A percentile compares a stretch with the other conserved stretches of the same genome.
Evolutionary conservation across 352 stramenopile genomes (phyloP).

Genomic region (Sclerospora graminicola): DNA sequence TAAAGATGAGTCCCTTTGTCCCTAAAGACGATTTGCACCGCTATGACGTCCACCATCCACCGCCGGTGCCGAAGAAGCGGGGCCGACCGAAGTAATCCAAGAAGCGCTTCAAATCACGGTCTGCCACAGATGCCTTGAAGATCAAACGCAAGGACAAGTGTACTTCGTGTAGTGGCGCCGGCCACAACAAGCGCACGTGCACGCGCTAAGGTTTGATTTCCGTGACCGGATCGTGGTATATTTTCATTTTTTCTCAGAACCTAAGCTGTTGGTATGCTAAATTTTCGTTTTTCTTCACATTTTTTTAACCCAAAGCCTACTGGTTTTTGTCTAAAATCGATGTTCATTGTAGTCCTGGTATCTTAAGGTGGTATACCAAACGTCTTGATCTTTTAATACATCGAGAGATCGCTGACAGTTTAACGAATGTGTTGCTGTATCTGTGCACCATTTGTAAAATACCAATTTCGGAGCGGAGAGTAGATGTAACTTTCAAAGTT

Average conservation of each 20-base stretch:
- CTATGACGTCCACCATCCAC: background rate
- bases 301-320: no score
- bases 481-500: background rate
- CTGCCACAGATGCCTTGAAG: background rate
- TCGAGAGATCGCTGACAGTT: background rate
- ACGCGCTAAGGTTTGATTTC: background rate
- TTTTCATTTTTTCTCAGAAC: no score
- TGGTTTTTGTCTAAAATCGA: no score
- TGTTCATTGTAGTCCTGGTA: no score
- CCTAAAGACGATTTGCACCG: background rate
- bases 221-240: no score
- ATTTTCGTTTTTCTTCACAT: background rate
- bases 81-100: background rate
- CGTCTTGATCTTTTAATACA: background rate
- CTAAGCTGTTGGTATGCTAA: background rate
- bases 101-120: background rate
- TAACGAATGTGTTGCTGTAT: background rate
- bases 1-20: background rate
- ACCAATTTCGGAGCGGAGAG: background rate
- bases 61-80: background rate
- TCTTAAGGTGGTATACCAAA: no score
- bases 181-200: background rate
- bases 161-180: background rate
- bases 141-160: background rate
- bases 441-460: background rate